Evolutionary conservation across 139 green algal genomes (phyloP).

Genomic region (Picochlorum sp.): DNA sequence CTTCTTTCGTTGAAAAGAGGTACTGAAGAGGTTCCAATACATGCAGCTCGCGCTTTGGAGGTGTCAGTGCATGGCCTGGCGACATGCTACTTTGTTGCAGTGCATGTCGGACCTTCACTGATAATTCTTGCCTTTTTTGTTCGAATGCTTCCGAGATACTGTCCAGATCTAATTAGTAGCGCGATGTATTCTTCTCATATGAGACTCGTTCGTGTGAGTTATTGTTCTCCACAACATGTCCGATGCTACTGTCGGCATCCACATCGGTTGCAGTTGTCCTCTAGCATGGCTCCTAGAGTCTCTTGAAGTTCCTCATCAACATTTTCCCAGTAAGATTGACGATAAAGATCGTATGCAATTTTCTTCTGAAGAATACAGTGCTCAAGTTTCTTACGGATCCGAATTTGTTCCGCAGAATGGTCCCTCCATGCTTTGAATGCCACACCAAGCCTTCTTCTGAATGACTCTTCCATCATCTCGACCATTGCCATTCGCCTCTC

Average conservation of each 20-base stretch:
- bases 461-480: conserved; percentile 20
- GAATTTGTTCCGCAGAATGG: conserved; percentile 11
- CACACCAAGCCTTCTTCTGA: conserved; percentile 9
- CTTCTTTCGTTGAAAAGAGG: neutral
- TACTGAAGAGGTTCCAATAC: neutral
- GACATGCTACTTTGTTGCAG: neutral
- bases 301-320: conserved; percentile 59
- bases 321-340: conserved; percentile 63
- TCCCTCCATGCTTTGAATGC: conserved; percentile 28
- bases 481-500: conserved; percentile 18
- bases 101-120: neutral
- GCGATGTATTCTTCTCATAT: too few relatives aligned
- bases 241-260: too few relatives aligned
- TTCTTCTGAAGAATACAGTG: conserved; percentile 53
- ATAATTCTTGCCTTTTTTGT: neutral
- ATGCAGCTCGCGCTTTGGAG: neutral
- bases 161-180: neutral
- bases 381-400: conserved; percentile 16
- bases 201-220: too few relatives aligned
- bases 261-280: conserved; percentile 20
- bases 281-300: conserved; percentile 39
- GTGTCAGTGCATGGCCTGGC: neutral
- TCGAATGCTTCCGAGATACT: neutral
- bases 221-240: too few relatives aligned
- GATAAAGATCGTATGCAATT: conserved; percentile 54